Evolutionary conservation across 108 stramenopile species (phyloP).

Genomic region (Mediolabrus comicus): DNA sequence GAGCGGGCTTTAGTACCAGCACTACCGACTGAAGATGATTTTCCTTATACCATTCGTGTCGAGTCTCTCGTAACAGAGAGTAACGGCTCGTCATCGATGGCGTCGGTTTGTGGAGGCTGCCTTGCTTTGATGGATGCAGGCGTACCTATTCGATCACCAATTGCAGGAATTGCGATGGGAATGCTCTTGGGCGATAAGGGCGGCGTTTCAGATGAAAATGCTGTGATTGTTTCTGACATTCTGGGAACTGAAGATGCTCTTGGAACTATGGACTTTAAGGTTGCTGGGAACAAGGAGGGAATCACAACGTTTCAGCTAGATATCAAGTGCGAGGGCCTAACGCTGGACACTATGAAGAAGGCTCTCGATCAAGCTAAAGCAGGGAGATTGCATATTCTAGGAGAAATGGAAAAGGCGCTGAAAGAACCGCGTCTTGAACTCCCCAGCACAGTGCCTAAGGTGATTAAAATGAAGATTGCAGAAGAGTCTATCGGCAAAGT

Average conservation of each 20-base stretch:
- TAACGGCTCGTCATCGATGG: conserved; percentile 85
- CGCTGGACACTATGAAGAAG: conserved; percentile 69
- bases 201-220: conserved; percentile 73
- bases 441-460: conserved; percentile 70
- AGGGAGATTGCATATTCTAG: conserved; percentile 76
- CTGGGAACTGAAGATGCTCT: conserved; percentile 84
- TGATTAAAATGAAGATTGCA: conserved; percentile 55
- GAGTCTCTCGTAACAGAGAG: conserved; percentile 87
- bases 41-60: conserved; percentile 82
- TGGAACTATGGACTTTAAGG: conserved; percentile 90
- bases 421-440: conserved; percentile 49
- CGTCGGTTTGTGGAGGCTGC: conserved; percentile 90
- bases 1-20: conserved; percentile 75
- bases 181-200: conserved; percentile 71
- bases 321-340: conserved; percentile 90
- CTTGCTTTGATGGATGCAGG: conserved; percentile 95
- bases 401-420: conserved; percentile 69
- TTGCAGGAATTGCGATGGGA: conserved; percentile 90
- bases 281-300: conserved; percentile 81
- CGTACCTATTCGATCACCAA: conserved; percentile 75
- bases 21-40: conserved; percentile 66
- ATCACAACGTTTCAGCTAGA: conserved; percentile 93
- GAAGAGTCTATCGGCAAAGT: conserved; percentile 75
- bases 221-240: conserved; percentile 83
- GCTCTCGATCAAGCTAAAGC: conserved; percentile 84